Conservation (phyloP, 371 early-diverging fungal species). For the Dichotomocladium elegans region DNA sequence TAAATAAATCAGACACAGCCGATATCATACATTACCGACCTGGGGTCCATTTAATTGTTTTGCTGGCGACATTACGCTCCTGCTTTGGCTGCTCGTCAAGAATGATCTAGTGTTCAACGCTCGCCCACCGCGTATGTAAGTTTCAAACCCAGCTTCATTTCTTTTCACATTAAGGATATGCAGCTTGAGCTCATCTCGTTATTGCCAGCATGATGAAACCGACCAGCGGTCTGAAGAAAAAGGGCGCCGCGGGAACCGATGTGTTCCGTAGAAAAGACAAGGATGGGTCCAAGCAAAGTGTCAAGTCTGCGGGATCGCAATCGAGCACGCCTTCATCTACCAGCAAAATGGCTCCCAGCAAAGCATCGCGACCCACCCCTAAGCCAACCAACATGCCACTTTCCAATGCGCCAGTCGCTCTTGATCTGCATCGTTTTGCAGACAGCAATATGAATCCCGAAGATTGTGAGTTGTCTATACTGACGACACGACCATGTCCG, state of each 20-base stretch:
- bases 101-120: too few species aligned
- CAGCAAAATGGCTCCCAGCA: not conserved
- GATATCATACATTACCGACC: too few species aligned
- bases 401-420: constrained; percentile 22
- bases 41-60: too few species aligned
- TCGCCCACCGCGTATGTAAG: too few species aligned
- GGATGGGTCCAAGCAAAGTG: not conserved
- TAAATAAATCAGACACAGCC: too few species aligned
- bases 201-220: constrained; percentile 8
- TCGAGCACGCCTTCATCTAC: constrained; percentile 9
- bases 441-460: constrained; percentile 41
- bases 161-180: too few species aligned
- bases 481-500: not conserved
- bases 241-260: constrained; percentile 4
- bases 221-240: constrained; percentile 8
- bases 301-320: constrained; percentile 2
- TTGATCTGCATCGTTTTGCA: constrained; percentile 46
- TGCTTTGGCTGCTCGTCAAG: too few species aligned
- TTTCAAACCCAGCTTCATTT: too few species aligned
- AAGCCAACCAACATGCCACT: constrained; percentile 21
- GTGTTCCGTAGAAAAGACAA: constrained; percentile 11
- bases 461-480: constrained; percentile 26
- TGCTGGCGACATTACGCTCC: too few species aligned
- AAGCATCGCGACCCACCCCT: not conserved
- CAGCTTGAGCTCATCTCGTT: too few species aligned